These are phyloP conservation scores for Phialophora tarda DNA, from an alignment of 2,329 filamentous ascomycete species.

Conservation along the genomic window DNA sequence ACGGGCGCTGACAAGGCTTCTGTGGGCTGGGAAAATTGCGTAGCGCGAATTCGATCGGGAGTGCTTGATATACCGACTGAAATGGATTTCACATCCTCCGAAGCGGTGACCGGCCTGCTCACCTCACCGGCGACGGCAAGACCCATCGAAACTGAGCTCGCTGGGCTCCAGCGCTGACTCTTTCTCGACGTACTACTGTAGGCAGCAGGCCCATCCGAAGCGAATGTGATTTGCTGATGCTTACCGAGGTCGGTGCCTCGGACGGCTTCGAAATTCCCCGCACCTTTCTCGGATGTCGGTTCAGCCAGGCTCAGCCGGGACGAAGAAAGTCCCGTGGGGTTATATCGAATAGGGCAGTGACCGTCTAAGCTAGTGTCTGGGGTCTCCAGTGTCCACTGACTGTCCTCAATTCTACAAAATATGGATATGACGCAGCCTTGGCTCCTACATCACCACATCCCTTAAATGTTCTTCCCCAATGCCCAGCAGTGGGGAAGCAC, in stretches of 20 bases:
- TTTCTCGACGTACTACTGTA: neutral
- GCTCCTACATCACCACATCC: slow-evolving; percentile 1
- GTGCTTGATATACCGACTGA: neutral
- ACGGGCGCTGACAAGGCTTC: neutral
- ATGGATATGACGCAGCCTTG: slow-evolving; percentile 12
- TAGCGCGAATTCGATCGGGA: neutral
- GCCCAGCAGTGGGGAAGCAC: neutral
- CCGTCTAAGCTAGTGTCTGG: neutral
- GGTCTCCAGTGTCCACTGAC: neutral
- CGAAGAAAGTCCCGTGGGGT: neutral
- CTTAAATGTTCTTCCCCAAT: neutral
- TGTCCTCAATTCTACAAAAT: neutral
- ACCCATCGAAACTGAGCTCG: neutral
- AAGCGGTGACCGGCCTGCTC: neutral
- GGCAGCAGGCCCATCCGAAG: neutral
- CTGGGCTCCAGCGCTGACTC: neutral
- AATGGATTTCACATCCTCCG: neutral
- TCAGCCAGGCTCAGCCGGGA: neutral
- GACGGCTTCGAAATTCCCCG: neutral
- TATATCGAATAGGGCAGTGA: neutral
- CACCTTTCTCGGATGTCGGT: neutral
- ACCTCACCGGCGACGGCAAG: neutral
- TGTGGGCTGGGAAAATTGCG: neutral
- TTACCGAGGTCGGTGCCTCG: neutral
- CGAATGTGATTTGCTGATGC: too few species aligned